Base-by-base conservation (phyloP, 2,329 filamentous ascomycete species). In the Ophiostoma himal-ulmi region DNA sequence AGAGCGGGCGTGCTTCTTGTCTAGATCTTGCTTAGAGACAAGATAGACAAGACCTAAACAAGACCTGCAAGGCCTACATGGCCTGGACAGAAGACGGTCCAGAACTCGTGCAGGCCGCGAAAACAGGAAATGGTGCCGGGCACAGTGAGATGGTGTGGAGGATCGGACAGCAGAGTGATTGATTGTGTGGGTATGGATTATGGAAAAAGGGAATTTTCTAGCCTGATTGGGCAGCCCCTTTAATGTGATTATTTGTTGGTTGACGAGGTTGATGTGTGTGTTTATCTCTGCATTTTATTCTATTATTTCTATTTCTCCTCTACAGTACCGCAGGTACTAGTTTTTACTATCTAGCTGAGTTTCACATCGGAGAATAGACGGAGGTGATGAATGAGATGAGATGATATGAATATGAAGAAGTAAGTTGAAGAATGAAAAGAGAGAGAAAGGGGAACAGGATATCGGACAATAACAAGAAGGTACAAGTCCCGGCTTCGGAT, bases 201-300 rank as follows among this genome's bases (percentile, higher is more conserved):
- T 39, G 22, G 30, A 60, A 39, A 64, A 36, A 8, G 4, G 20
- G 39, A 20, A 11, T 2, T 44, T 7, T 22, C 36, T 48, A 67
- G 20, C 65, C 37, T 65, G 36, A 65, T 65, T 65, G 62, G 62
- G 62, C 62, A 65, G 34, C 62, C 62, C 62, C 62, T 65, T 65
- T 67, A 48, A 5, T 17, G 36, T 34, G 17, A 20, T 34, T 30
- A 30, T 62, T 36, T 34, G 5, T 60, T n/a, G 3, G 6, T 52
- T 6, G 3, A 52, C 20, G 14, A 5, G 4, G 4, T n/a, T 54
- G 7, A n/a, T 54, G 10, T 54, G 26, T 13, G 7, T 44, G 14
- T 17, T 44, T 17, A 48, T 48, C 17, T 48, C 44, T n/a, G n/a
- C n/a, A 26, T 4, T 26, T 17, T 14, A 5, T 48, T 48, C 8